Base-by-base conservation (phyloP, 768 basidiomycete species). In the Serendipita vermifera region DNA sequence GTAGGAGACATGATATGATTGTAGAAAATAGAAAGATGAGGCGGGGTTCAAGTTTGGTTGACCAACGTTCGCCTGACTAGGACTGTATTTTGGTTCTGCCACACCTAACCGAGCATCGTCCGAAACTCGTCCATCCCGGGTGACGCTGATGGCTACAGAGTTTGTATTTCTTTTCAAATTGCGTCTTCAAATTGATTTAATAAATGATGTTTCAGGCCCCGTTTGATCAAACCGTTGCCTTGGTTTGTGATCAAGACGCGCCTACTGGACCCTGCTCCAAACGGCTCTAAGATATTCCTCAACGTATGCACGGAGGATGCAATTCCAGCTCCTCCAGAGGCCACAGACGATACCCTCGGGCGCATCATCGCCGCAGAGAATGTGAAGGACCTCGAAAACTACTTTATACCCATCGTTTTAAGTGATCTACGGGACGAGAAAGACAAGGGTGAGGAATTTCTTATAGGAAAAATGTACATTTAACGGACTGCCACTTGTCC, bases 301-400 rank as follows among this genome's bases (percentile, higher is more conserved):
- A 89, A 89, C 62, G 69, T 89, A 13, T 78, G 80, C 15, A 88
- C 80, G 77, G 84, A 85, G 57, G 17, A 68, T 7, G 75, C 80
- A 58, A 77, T 87, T 0, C 86, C 86, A 3, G 73, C 81, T 0
- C 85, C 86, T 0, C 82, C 43, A 59, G 77, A 79, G 13, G 73
- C 65, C 5, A 77, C 85, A 31, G 76, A 73, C n/a, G 70, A 69
- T 20, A 82, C 82, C 3, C 77, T 85, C 71, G 65, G 67, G 29
- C 77, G 76, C 26, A 71, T 77, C 41, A 54, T 68, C 2, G 73
- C 75, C 58, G 66, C 72, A 4, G 62, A 57, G 17, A 70, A 70
- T 48, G 62, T 70, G 31, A 69, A 71, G 5, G 75, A 66, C 13
- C 22, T 46, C 15, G 56, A 41, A n/a, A 41, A 31, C 13, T 85